Evolutionary conservation across 2,329 filamentous ascomycete species (phyloP).

Genomic region (Oidium heveae): DNA sequence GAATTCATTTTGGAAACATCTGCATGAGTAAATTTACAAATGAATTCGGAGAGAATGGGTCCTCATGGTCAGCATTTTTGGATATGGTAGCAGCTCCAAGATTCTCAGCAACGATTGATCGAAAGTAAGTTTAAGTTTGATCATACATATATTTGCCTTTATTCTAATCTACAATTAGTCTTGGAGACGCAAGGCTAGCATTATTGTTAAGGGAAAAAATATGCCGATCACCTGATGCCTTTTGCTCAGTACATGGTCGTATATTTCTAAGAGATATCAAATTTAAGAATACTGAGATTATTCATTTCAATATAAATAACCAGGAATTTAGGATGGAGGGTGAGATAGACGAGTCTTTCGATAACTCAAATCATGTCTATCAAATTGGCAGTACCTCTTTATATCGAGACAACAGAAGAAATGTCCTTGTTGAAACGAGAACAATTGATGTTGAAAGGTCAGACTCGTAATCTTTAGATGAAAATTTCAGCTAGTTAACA

Average conservation of each 20-base stretch:
- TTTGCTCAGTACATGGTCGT: slow-evolving; percentile 4
- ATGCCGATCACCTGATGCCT: slow-evolving; percentile 2
- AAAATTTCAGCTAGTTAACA: neutral
- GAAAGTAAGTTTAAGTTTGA: slow-evolving; percentile 8
- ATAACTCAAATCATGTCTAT: slow-evolving; percentile 5
- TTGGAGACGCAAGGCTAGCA: slow-evolving; percentile 4
- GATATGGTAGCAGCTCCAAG: slow-evolving; percentile 9
- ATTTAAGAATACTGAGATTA: slow-evolving; percentile 8
- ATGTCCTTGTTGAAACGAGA: slow-evolving; percentile 10
- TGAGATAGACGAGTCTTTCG: slow-evolving; percentile 8
- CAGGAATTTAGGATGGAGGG: slow-evolving; percentile 9
- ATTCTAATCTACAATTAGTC: slow-evolving; percentile 2
- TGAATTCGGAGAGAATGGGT: slow-evolving; percentile 4
- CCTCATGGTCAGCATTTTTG: slow-evolving; percentile 7
- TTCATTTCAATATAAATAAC: slow-evolving; percentile 7
- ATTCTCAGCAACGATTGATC: slow-evolving; percentile 8
- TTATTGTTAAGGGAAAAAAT: slow-evolving; percentile 6
- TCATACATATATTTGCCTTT: neutral
- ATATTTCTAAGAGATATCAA: slow-evolving; percentile 3
- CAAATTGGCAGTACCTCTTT: slow-evolving; percentile 8
- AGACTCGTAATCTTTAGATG: neutral
- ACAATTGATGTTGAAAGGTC: slow-evolving; percentile 11
- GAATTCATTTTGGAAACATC: slow-evolving; percentile 12
- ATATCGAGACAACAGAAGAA: slow-evolving; percentile 7
- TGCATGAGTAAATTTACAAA: slow-evolving; percentile 6